Percentiles rank a stretch among this genome's conserved stretches.
phyloP scores from a whole-genome alignment of 2,329 filamentous ascomycete species.

The Capronia americana region DNA sequence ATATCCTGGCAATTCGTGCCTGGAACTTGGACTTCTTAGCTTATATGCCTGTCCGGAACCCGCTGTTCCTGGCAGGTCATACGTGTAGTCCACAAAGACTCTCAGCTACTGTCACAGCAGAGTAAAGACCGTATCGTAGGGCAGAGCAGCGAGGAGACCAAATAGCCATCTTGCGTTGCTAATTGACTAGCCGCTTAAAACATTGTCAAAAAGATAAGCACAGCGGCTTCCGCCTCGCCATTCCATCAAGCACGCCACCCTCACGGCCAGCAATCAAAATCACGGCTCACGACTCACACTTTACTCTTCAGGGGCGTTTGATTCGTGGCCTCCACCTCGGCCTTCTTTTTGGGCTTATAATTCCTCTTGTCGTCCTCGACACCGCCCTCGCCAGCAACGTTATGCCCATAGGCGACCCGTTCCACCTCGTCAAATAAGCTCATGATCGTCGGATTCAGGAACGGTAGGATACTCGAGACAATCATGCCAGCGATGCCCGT shows the following conservation, averaged over 20 bases:
- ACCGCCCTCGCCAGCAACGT: conserved; percentile 4
- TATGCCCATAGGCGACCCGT: conserved; percentile 34
- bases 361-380: conserved; percentile 20
- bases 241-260: neutral
- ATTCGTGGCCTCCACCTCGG: neutral
- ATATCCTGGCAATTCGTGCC: no score
- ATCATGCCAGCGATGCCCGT: conserved; percentile 30
- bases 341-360: conserved; percentile 10
- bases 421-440: conserved; percentile 35
- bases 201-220: no score
- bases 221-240: no score
- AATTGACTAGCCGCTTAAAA: no score
- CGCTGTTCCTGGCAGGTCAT: no score
- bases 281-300: neutral
- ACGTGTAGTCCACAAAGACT: no score
- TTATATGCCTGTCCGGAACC: no score
- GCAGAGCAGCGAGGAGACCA: no score
- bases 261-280: neutral
- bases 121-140: no score
- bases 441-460: conserved; percentile 28
- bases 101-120: no score
- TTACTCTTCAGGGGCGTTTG: neutral
- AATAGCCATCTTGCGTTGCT: no score
- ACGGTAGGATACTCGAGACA: conserved; percentile 26
- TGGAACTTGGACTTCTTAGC: no score